phyloP scores from a whole-genome alignment of 768 basidiomycete species.

The Cystobasidiopsis lactophilus region DNA sequence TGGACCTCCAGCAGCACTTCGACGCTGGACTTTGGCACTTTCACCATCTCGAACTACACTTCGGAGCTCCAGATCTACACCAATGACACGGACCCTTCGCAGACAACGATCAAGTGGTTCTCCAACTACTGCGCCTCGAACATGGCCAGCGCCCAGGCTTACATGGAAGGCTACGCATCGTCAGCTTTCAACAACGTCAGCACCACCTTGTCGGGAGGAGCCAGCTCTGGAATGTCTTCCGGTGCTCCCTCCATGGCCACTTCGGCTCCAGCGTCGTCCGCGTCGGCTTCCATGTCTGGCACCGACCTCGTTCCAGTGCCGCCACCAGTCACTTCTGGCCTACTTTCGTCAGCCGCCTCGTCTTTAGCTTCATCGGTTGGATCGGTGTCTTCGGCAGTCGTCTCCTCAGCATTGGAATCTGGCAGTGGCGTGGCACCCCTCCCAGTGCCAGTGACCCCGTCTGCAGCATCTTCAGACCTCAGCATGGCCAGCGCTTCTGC shows the following conservation, averaged over 20 bases:
- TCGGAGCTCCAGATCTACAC: not conserved
- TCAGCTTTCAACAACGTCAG: not conserved
- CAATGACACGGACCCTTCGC: not conserved
- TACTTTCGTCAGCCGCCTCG: not conserved
- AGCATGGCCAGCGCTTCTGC: too few species aligned
- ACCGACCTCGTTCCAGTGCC: not conserved
- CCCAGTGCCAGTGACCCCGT: too few species aligned
- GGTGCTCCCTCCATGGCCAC: not conserved
- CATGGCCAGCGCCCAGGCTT: not conserved
- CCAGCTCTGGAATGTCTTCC: not conserved
- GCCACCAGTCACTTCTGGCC: not conserved
- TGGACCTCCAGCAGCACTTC: not conserved
- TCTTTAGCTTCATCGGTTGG: not conserved
- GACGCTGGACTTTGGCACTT: not conserved
- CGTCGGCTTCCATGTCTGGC: not conserved
- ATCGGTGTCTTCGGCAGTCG: not conserved
- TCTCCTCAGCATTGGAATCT: not conserved
- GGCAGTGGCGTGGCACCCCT: too few species aligned
- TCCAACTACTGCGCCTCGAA: not conserved
- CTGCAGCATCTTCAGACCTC: too few species aligned
- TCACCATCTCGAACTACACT: too few species aligned
- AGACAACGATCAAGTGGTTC: not conserved
- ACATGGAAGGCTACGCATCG: not conserved
- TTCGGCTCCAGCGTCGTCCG: not conserved
- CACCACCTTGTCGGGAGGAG: not conserved